These are phyloP conservation scores for Panicum miliaceum DNA, from an alignment of 176 grass and related monocot species.

Conservation along the genomic window DNA sequence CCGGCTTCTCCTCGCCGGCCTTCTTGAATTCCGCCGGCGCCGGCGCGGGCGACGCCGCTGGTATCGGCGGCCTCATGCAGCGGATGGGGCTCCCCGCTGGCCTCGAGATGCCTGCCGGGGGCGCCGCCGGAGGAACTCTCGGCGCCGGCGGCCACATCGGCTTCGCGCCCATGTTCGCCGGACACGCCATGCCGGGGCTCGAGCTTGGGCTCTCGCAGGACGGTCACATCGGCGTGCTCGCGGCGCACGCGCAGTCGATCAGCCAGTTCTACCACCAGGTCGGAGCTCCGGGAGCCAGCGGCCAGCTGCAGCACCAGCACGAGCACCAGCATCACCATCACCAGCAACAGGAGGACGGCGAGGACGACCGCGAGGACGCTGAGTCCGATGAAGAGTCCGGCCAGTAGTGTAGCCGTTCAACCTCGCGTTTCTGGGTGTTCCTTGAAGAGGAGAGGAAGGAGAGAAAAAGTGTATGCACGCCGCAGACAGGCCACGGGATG, in stretches of 20 bases:
- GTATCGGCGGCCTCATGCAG: slow-evolving; percentile 56
- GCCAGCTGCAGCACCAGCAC: slow-evolving; percentile 59
- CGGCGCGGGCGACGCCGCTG: slow-evolving; percentile 27
- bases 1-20: slow-evolving; percentile 49
- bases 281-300: slow-evolving; percentile 38
- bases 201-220: slow-evolving; percentile 80
- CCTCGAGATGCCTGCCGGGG: slow-evolving; percentile 43
- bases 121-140: slow-evolving; percentile 31
- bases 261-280: slow-evolving; percentile 78
- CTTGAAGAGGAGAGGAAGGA: slow-evolving; percentile 21
- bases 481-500: slow-evolving; percentile 38
- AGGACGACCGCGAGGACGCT: slow-evolving; percentile 60
- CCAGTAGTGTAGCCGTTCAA: slow-evolving; percentile 49
- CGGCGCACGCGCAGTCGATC: slow-evolving; percentile 54
- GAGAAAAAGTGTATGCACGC: slow-evolving; percentile 41
- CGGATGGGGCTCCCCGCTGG: slow-evolving; percentile 60
- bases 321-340: slow-evolving; percentile 55
- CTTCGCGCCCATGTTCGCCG: slow-evolving; percentile 68
- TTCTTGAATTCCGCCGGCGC: slow-evolving; percentile 55
- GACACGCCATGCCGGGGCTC: slow-evolving; percentile 71
- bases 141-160: slow-evolving; percentile 54
- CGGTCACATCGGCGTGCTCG: slow-evolving; percentile 71
- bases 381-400: slow-evolving; percentile 65
- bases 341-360: slow-evolving; percentile 61
- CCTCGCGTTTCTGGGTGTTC: slow-evolving; percentile 15